These are phyloP conservation scores for Ophiocordyceps polyrhachis-furcata DNA, from an alignment of 2,329 filamentous ascomycete genomes.

Conservation along the genomic window DNA sequence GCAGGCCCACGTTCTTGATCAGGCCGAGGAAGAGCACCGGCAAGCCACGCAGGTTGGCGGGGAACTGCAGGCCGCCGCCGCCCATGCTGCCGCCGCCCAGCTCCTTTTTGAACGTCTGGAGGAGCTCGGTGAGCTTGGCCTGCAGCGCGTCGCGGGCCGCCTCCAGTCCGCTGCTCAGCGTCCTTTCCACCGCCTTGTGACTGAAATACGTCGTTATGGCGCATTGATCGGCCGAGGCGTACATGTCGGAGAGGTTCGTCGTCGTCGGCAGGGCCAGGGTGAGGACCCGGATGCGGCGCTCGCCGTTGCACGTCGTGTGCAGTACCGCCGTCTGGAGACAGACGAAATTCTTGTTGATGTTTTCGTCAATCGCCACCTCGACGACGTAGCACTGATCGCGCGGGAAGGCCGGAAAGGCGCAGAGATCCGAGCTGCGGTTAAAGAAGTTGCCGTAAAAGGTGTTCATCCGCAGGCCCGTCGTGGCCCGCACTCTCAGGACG, in stretches of 20 bases:
- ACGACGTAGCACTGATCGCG: slow-evolving; percentile 96
- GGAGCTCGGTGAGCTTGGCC: slow-evolving; percentile 75
- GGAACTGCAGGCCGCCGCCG: slow-evolving; percentile 83
- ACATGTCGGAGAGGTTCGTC: slow-evolving; percentile 73
- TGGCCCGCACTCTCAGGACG: slow-evolving; percentile 85
- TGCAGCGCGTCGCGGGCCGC: slow-evolving; percentile 81
- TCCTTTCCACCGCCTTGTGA: slow-evolving; percentile 91
- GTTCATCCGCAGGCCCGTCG: slow-evolving; percentile 86
- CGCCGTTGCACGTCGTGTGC: slow-evolving; percentile 94
- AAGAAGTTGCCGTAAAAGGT: slow-evolving; percentile 99
- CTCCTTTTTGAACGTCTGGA: slow-evolving; percentile 94
- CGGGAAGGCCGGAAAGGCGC: slow-evolving; percentile 94
- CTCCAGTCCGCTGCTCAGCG: slow-evolving; percentile 70
- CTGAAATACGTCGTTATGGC: slow-evolving; percentile 89
- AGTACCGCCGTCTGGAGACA: slow-evolving; percentile 89
- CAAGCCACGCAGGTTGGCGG: slow-evolving; percentile 73
- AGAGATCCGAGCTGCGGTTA: slow-evolving; percentile 92
- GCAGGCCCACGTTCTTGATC: slow-evolving; percentile 89
- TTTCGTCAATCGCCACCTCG: slow-evolving; percentile 95
- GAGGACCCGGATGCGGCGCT: slow-evolving; percentile 85
- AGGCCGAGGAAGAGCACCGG: slow-evolving; percentile 82
- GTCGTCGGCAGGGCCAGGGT: slow-evolving; percentile 88
- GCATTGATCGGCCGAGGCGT: slow-evolving; percentile 85
- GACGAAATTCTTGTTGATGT: slow-evolving; percentile 72
- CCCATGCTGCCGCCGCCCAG: slow-evolving; percentile 91